Evolutionary conservation across 306 rosid species (phyloP).

Genomic region (Gastrolobium bilobum): DNA sequence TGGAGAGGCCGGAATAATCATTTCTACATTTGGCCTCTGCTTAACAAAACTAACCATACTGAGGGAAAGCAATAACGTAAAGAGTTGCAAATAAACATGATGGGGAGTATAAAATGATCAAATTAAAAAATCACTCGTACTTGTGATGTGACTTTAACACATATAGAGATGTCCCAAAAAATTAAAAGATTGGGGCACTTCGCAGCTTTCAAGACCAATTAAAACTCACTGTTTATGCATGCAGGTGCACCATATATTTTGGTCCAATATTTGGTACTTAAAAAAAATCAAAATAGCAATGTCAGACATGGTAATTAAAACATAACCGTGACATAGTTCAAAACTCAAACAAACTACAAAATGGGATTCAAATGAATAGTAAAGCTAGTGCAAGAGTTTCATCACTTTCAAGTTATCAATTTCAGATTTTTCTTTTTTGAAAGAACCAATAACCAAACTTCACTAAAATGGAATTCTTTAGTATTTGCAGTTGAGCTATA

Average conservation of each 20-base stretch:
- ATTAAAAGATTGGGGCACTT: slow-evolving; percentile 21
- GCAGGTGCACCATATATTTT: slow-evolving; percentile 11
- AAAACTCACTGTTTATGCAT: slow-evolving; percentile 30
- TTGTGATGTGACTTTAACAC: slow-evolving; percentile 40
- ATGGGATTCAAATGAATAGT: neutral
- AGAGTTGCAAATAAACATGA: slow-evolving; percentile 36
- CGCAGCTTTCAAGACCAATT: slow-evolving; percentile 41
- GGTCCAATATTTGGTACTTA: slow-evolving; percentile 23
- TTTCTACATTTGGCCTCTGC: slow-evolving; percentile 33
- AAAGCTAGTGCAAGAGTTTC: slow-evolving; percentile 19
- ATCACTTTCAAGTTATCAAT: slow-evolving; percentile 40
- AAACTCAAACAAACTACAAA: slow-evolving; percentile 41
- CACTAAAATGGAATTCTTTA: slow-evolving; percentile 35
- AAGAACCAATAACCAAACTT: slow-evolving; percentile 1
- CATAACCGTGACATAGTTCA: slow-evolving; percentile 20
- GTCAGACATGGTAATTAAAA: slow-evolving; percentile 36
- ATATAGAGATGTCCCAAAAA: slow-evolving; percentile 13
- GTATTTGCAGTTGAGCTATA: slow-evolving; percentile 30
- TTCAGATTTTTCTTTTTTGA: neutral
- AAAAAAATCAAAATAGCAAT: slow-evolving; percentile 14
- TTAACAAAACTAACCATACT: slow-evolving; percentile 37
- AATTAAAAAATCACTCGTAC: slow-evolving; percentile 37
- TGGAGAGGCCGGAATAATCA: slow-evolving; percentile 23
- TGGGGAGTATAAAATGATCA: slow-evolving; percentile 23
- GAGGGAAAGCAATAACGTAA: slow-evolving; percentile 31